Conservation (phyloP, 805 yeast species). For the Candida caryicola region DNA sequence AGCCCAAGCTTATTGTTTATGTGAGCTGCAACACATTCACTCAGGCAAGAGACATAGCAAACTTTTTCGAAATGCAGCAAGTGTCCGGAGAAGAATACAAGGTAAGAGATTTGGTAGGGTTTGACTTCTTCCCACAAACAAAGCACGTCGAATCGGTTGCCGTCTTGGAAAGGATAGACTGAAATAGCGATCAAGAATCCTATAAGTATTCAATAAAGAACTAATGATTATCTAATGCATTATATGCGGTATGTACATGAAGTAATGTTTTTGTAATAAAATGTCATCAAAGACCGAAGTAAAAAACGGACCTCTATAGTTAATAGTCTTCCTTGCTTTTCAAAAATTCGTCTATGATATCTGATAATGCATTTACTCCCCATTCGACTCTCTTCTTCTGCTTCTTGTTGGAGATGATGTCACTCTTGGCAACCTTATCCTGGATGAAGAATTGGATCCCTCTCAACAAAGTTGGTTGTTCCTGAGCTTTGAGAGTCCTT, state of each 20-base stretch:
- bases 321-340: conserved; percentile 9
- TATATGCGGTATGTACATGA: too few relatives aligned
- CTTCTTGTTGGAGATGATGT: conserved; percentile 50
- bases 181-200: conserved; percentile 1
- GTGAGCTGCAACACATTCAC: conserved; percentile 46
- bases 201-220: conserved; percentile 2
- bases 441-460: conserved; percentile 66
- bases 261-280: too few relatives aligned
- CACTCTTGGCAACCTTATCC: conserved; percentile 44
- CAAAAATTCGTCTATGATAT: conserved; percentile 48
- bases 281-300: too few relatives aligned
- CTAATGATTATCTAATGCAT: neutral
- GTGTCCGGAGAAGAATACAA: conserved; percentile 12
- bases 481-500: conserved; percentile 52
- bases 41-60: conserved; percentile 42
- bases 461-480: conserved; percentile 54
- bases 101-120: conserved; percentile 30
- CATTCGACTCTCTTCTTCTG: conserved; percentile 60
- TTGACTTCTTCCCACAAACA: conserved; percentile 55
- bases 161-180: conserved; percentile 29
- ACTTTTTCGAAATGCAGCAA: conserved; percentile 23
- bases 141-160: conserved; percentile 59
- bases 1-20: conserved; percentile 38
- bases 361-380: conserved; percentile 59
- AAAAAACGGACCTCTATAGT: too few relatives aligned